Base-by-base conservation (phyloP, 305 asterid genomes). In the Rubia peregrina region DNA sequence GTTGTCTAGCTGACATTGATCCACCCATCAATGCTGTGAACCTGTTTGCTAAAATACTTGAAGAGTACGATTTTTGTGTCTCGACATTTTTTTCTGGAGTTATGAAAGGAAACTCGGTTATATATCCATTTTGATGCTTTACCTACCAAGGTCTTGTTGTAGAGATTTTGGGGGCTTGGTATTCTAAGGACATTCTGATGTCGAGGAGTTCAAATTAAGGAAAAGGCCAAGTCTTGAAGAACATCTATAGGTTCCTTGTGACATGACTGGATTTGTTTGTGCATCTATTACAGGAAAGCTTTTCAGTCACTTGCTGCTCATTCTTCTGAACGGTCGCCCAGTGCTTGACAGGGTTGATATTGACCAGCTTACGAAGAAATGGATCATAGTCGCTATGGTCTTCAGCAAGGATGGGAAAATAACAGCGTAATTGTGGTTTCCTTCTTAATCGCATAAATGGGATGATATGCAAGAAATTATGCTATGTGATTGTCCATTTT, bases 371-470 rank as follows among this genome's bases (percentile, higher is more conserved):
- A 74, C 77, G 83, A 75, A 78, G 87, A 87, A 55, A 94, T 94
- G 98, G 97, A 91, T 83, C 95, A 86, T 81, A 91, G 96, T 74
- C 96, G 96, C 88, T 91, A 92, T 90, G 96, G 96, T 79, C 92
- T 76, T 80, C 98, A 81, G 82, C 98, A 86, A 83, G 96, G 97
- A 91, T 94, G 98, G 98, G 98, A 94, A 82, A 87, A 91, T 94
- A 87, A 91, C 98, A 94, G 97, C 92, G 98, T 94, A 94, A 93
- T 94, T 94, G 98, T 91, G 98, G 97, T 91, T 94, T 88, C 88
- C 90, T 94, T 91, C 82, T 91, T 91, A 90, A 87, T 91, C 95
- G 88, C 96, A 85, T 89, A 89, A 83, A 85, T 90, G 91, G 97
- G 98, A 81, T 93, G 96, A 85, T 88, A 82, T 80, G 66, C 94